Conservation (phyloP, 2,329 filamentous ascomycete genomes). For the Ophiostoma novo-ulmi region DNA sequence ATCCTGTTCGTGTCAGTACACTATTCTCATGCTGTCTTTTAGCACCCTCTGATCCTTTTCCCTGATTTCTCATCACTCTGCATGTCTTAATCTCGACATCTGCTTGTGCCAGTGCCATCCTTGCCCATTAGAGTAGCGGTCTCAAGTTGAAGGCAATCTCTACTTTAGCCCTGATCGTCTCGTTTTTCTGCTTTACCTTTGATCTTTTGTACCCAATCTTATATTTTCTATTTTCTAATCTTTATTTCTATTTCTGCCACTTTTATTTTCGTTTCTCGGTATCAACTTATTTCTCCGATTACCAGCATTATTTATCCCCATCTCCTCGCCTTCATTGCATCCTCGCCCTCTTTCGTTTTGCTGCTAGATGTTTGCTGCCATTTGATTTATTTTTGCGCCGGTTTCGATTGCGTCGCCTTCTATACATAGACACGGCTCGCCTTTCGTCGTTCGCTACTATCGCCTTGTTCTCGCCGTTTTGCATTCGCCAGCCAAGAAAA, state of each 20-base stretch:
- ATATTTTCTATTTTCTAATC: background rate
- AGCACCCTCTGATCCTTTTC: background rate
- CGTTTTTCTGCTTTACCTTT: background rate
- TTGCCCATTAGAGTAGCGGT: conserved; percentile 6
- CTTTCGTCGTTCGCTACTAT: background rate
- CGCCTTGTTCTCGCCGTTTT: background rate
- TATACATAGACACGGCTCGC: background rate
- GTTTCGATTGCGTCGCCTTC: background rate
- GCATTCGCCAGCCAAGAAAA: too few species aligned
- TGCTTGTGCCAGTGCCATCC: conserved; percentile 1
- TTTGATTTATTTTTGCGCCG: background rate
- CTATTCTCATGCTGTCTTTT: background rate
- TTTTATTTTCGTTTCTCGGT: background rate
- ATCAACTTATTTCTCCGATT: background rate
- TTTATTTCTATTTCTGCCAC: background rate
- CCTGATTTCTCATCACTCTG: conserved; percentile 6
- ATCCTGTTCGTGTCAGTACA: background rate
- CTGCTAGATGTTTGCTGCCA: background rate
- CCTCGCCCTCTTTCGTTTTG: background rate
- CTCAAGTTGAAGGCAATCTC: conserved; percentile 1
- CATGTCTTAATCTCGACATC: background rate
- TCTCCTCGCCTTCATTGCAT: background rate
- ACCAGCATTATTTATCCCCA: background rate
- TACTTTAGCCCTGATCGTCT: conserved; percentile 1
- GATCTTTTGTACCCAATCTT: background rate